Base-by-base conservation (phyloP, 768 basidiomycete species). In the Russula griseocarnosa region DNA sequence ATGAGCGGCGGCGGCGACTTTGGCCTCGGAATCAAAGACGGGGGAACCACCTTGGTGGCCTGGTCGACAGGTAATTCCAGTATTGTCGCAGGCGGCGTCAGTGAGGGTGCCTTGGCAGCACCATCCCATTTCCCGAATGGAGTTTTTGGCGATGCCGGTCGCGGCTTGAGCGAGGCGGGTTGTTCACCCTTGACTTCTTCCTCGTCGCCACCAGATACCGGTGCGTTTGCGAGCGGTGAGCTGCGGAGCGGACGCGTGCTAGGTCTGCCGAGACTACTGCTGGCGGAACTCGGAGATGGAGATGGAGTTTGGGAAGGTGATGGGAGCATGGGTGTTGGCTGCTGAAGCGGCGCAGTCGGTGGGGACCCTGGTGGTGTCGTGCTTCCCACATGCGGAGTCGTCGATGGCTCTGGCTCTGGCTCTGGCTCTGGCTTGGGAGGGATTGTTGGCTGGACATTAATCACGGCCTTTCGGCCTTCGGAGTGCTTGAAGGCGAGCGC, bases 361-460 rank as follows among this genome's bases (percentile, higher is more conserved):
- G 87, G 87, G n/a, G 86, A 84, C 2, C 80, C 82, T 18, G 86
- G 85, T 13, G 87, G 86, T 11, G 87, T 89, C 0, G 84, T 83
- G 66, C 79, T 85, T 34, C 74, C 72, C 54, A 81, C 81, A 50
- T 74, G 42, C 24, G 52, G 8, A 18, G 65, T n/a, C 36, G 24
- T n/a, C 18, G 52, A 28, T 18, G 46, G 28, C 24, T 24, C 26
- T 56, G 9, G 69, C 69, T 30, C 73, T 70, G 54, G 28, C 16
- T 28, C 26, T 55, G 9, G 69, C 69, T 28, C 73, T 70, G 22
- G 76, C 71, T 32, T 76, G 71, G 1, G 73, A 67, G 9, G 76
- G 71, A 2, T 78, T 74, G 32, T 34, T 55, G 75, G 69, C 5
- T 78, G 78, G 20, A 79, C 70, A 16, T 74, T 68, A 30, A 82